A percentile compares a stretch with the other conserved stretches of the same genome.
Conservation (phyloP, 1,284 basidiomycete species). For the Trichosporon faecale region DNA sequence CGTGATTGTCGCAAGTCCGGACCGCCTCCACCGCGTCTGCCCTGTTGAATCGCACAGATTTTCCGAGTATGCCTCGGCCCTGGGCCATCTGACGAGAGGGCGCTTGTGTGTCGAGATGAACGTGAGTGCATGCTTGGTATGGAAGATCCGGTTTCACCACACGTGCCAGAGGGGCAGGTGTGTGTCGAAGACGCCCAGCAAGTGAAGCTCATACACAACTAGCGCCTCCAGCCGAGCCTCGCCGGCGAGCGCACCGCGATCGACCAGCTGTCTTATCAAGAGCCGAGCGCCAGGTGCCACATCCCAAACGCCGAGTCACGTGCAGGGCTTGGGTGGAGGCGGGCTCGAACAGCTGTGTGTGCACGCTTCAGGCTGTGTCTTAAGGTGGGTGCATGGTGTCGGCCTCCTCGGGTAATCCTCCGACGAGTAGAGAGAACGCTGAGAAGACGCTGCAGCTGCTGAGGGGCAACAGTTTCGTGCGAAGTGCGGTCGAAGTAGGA, state of each 20-base stretch:
- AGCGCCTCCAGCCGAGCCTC: neutral
- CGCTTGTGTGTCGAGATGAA: neutral
- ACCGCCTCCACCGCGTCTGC: neutral
- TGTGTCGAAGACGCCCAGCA: neutral
- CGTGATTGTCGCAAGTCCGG: neutral
- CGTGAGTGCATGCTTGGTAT: neutral
- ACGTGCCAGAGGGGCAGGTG: neutral
- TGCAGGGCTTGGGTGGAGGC: neutral
- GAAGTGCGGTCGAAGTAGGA: neutral
- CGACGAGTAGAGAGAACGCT: neutral
- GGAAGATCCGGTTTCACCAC: neutral
- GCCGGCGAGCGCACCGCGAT: neutral
- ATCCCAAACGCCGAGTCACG: conserved; percentile 3
- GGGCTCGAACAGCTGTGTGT: no score
- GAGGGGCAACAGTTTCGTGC: no score
- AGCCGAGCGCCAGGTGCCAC: neutral
- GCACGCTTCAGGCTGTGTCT: no score
- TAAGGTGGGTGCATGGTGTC: no score
- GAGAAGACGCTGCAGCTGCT: neutral
- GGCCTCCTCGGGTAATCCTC: neutral
- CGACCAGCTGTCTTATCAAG: neutral
- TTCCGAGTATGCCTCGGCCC: neutral
- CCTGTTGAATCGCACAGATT: neutral
- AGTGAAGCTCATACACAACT: neutral
- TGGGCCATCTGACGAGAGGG: neutral